phyloP scores from a whole-genome alignment of 768 basidiomycete species.

The Xerocomus spinulosus region DNA sequence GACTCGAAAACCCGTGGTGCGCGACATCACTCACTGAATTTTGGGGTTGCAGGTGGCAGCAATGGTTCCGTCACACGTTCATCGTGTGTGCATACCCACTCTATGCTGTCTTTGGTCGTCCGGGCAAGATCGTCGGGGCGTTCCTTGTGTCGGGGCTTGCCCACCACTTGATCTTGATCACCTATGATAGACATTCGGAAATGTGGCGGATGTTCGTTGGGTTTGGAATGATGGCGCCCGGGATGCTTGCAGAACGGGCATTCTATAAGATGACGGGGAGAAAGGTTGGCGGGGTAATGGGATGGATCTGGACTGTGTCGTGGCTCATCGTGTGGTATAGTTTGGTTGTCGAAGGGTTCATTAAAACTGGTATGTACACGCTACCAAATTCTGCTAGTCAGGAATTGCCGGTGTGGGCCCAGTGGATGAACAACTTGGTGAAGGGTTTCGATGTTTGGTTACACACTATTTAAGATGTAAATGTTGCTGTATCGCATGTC shows the following conservation, averaged over 20 bases:
- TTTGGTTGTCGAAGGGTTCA: slow-evolving; percentile 18
- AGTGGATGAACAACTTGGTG: slow-evolving; percentile 3
- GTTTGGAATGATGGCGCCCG: slow-evolving; percentile 52
- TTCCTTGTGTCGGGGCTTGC: slow-evolving; percentile 54
- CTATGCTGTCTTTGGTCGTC: slow-evolving; percentile 39
- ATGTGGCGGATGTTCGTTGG: slow-evolving; percentile 40
- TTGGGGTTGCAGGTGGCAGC: slow-evolving; percentile 37
- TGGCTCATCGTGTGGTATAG: slow-evolving; percentile 24
- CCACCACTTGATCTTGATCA: slow-evolving; percentile 51
- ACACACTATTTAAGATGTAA: not conserved
- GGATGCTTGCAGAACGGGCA: slow-evolving; percentile 42
- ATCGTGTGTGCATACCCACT: slow-evolving; percentile 24
- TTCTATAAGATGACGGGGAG: slow-evolving; percentile 21
- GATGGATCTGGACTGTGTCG: slow-evolving; percentile 32
- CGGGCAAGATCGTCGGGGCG: slow-evolving; percentile 46
- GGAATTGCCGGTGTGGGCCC: not conserved
- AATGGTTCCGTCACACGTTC: slow-evolving; percentile 31
- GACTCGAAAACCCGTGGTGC: slow-evolving; percentile 29
- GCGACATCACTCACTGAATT: slow-evolving; percentile 33
- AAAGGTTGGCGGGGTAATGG: slow-evolving; percentile 25
- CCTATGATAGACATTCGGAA: slow-evolving; percentile 41
- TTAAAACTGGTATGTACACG: slow-evolving; percentile 5
- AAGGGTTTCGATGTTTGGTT: slow-evolving; percentile 9
- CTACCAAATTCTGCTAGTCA: not conserved
- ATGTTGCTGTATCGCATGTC: no score